phyloP scores from a whole-genome alignment of 805 yeast genomes.

The Metschnikowia aberdeeniae region DNA sequence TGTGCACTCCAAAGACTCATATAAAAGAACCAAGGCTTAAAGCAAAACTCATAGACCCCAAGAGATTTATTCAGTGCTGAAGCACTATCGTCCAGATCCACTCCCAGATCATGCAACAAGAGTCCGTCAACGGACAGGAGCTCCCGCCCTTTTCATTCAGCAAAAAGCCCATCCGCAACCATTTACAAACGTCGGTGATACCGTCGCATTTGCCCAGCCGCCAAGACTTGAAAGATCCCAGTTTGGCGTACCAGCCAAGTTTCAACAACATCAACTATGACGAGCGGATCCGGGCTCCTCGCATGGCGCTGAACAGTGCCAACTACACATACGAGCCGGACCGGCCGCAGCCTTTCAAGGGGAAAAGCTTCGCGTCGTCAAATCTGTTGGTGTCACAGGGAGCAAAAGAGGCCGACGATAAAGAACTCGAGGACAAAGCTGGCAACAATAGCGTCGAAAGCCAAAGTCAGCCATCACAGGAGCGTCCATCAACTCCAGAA shows the following conservation, averaged over 20 bases:
- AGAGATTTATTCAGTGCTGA: too few relatives aligned
- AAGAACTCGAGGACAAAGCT: background rate
- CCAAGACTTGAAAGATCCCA: background rate
- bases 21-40: too few relatives aligned
- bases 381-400: background rate
- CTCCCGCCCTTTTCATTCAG: constrained; percentile 19
- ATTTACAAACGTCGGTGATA: constrained; percentile 11
- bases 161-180: constrained; percentile 16
- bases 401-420: background rate
- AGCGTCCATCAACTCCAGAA: background rate
- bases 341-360: constrained; percentile 15
- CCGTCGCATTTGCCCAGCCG: constrained; percentile 8
- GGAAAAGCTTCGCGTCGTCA: constrained; percentile 2
- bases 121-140: constrained; percentile 9
- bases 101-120: background rate
- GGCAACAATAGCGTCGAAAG: background rate
- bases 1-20: too few relatives aligned
- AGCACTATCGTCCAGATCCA: too few relatives aligned
- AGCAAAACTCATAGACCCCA: too few relatives aligned
- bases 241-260: constrained; percentile 9
- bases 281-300: constrained; percentile 53
- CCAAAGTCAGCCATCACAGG: background rate
- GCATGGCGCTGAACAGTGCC: constrained; percentile 38
- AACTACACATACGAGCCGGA: constrained; percentile 24
- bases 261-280: constrained; percentile 39